Base-by-base conservation (phyloP, 768 basidiomycete genomes). In the Asterophora parasitica region DNA sequence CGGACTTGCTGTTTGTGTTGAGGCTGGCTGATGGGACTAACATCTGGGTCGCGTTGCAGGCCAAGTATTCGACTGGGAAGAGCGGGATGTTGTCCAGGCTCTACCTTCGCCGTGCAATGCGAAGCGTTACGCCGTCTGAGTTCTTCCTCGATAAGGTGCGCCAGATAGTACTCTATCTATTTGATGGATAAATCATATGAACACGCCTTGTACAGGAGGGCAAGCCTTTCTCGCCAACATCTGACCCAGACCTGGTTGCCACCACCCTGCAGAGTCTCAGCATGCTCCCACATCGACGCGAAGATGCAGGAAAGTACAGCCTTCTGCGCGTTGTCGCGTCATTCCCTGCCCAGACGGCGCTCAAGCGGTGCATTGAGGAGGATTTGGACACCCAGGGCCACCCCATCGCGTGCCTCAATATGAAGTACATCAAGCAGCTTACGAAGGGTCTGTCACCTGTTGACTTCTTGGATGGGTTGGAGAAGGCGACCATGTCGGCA, bases 11-110 rank as follows among this genome's bases (percentile, higher is more conserved):
- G 8, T 73, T 76, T 28, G 61, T 71, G 1, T 46, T 76, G 16
- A 59, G 54, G 26, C 59, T 76, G 1, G 55, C 58, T 2, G 67
- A 72, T 26, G 63, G 58, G 7, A 59, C 63, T 0, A 48, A 60
- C 1, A 61, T 75, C 17, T 76, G 73, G 73, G 73, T 74, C 6
- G 68, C 66, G 1, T 48, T 75, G 17, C 73, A 74, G 46, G 69
- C 67, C 3, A 74, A 75, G 40, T 70, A 61, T 43, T 69, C 66
- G 1, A 20, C 53, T 11, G 68, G 68, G 9, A 66, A 59, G 46
- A 67, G 65, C 9, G 62, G 65, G 1, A 50, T 50, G 1, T 56
- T 70, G 23, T 58, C 66, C 2, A 61, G 64, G 33, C 48, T 37
- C 1, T 59, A 62, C 20, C 59, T 72, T 7, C 60, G 67, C n/a